phyloP scores from a whole-genome alignment of 192 early-diverging fungal species.

The Backusella macrospora region DNA sequence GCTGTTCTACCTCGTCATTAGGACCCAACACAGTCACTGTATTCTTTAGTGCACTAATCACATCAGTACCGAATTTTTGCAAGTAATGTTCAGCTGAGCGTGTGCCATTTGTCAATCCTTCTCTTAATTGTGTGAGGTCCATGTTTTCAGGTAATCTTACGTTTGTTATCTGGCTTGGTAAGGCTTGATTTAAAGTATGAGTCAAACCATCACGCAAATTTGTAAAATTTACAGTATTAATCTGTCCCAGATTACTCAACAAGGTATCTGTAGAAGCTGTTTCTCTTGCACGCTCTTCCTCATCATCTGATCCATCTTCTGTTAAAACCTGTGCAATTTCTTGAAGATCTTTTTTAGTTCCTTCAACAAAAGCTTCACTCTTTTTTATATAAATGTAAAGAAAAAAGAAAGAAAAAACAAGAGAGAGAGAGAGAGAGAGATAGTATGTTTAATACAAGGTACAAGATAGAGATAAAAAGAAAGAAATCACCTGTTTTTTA shows the following conservation, averaged over 20 bases:
- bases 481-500: slow-evolving; percentile 38
- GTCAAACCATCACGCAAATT: slow-evolving; percentile 10
- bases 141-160: slow-evolving; percentile 37
- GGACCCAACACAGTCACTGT: slow-evolving; percentile 49
- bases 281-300: slow-evolving; percentile 17
- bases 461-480: neutral
- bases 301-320: slow-evolving; percentile 36
- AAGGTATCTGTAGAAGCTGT: neutral
- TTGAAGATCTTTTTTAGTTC: slow-evolving; percentile 53
- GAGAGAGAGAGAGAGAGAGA: neutral
- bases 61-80: slow-evolving; percentile 49
- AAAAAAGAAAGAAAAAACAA: too few relatives aligned
- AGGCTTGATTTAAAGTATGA: slow-evolving; percentile 10
- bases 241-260: neutral
- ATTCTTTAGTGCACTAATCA: slow-evolving; percentile 44
- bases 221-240: slow-evolving; percentile 8
- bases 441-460: neutral
- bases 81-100: slow-evolving; percentile 55
- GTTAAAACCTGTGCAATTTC: slow-evolving; percentile 51
- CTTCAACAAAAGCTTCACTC: slow-evolving; percentile 50
- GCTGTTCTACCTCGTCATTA: slow-evolving; percentile 15
- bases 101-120: slow-evolving; percentile 42
- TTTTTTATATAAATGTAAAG: too few relatives aligned
- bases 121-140: slow-evolving; percentile 31
- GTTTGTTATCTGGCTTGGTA: slow-evolving; percentile 3